These are phyloP conservation scores for Coemansia sp. DNA, from an alignment of 192 early-diverging fungal species.

Conservation along the genomic window DNA sequence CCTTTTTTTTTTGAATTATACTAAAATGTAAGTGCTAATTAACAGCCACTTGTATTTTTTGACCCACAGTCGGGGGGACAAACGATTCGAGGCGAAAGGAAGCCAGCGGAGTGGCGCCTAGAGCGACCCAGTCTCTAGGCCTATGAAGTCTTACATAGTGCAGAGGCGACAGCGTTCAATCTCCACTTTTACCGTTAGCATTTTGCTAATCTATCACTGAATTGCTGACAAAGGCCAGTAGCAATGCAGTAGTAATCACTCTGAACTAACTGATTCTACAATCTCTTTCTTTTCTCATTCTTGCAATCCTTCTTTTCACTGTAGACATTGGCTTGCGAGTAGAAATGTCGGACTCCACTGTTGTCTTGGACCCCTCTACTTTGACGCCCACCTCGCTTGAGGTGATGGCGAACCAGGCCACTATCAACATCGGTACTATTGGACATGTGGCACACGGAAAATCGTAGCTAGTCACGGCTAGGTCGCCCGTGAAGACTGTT, in stretches of 20 bases:
- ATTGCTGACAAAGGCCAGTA: background rate
- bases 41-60: background rate
- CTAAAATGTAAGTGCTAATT: background rate
- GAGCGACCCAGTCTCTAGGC: background rate
- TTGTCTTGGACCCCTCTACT: conserved; percentile 36
- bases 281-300: background rate
- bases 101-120: background rate
- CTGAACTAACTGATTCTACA: background rate
- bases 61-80: background rate
- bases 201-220: background rate
- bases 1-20: background rate
- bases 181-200: too few relatives aligned
- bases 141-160: too few relatives aligned
- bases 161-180: background rate
- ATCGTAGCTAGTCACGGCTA: conserved; percentile 98
- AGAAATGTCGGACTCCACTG: conserved; percentile 29
- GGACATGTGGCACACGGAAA: conserved; percentile 99
- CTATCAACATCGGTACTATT: conserved; percentile 99
- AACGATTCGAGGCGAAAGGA: background rate
- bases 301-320: background rate
- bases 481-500: conserved; percentile 97
- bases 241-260: background rate
- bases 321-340: conserved; percentile 11
- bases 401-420: conserved; percentile 97
- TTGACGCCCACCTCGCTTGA: conserved; percentile 65